These are phyloP conservation scores for Podospora comata DNA, from an alignment of 495 filamentous ascomycete species.

Conservation along the genomic window DNA sequence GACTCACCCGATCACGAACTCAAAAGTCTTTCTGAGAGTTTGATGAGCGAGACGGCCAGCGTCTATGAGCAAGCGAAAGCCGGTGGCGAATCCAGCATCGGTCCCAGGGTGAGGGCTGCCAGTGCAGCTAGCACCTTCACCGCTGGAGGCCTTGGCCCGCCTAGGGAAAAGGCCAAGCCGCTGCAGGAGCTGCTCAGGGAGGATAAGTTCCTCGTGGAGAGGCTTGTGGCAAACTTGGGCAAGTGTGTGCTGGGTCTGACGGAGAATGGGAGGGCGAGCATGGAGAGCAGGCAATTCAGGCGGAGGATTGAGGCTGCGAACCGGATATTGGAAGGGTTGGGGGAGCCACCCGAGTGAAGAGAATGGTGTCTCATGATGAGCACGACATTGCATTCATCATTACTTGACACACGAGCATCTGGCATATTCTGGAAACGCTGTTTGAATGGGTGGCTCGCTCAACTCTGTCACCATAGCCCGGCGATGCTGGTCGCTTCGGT, in stretches of 20 bases:
- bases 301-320: constrained; percentile 70
- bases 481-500: neutral
- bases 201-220: constrained; percentile 72
- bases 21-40: constrained; percentile 36
- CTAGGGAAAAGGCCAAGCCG: constrained; percentile 18
- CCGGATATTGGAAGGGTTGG: constrained; percentile 63
- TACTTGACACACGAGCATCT: neutral
- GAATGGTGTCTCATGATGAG: neutral
- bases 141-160: constrained; percentile 13
- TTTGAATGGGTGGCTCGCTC: neutral
- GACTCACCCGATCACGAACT: constrained; percentile 33
- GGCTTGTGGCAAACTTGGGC: constrained; percentile 69
- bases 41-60: constrained; percentile 41
- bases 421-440: neutral
- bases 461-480: neutral
- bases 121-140: neutral
- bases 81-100: constrained; percentile 14
- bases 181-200: constrained; percentile 58
- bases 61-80: constrained; percentile 24
- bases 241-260: constrained; percentile 67
- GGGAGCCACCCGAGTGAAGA: constrained; percentile 17
- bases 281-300: constrained; percentile 61
- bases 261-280: constrained; percentile 54
- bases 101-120: constrained; percentile 16
- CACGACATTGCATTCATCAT: neutral